Conservation (phyloP, 2,329 filamentous ascomycete species). For the Monosporascus sp. region DNA sequence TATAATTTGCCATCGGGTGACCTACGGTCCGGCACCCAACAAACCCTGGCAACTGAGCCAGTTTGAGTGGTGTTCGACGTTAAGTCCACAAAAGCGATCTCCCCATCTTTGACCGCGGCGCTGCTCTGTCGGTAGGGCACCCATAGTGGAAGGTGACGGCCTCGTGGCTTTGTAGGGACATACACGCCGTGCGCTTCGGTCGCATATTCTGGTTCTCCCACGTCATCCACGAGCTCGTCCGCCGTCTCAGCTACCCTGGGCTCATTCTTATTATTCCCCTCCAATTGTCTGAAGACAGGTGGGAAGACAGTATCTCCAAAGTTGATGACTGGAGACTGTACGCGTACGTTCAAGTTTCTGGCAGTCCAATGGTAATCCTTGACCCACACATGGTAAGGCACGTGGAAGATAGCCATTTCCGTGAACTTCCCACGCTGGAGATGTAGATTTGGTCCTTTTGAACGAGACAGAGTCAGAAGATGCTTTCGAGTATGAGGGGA, state of each 20-base stretch:
- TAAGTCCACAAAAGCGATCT: conserved; percentile 17
- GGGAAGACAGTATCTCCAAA: conserved; percentile 3
- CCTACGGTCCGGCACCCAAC: conserved; percentile 21
- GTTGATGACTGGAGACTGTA: conserved; percentile 18
- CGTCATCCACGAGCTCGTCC: conserved; percentile 11
- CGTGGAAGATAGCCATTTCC: conserved; percentile 3
- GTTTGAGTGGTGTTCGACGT: conserved; percentile 7
- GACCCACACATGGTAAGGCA: conserved; percentile 15
- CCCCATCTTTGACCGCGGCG: conserved; percentile 1
- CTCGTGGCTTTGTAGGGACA: conserved; percentile 4
- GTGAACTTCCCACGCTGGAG: background rate
- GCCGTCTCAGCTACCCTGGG: conserved; percentile 10
- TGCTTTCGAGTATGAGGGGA: no score
- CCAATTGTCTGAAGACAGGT: conserved; percentile 16
- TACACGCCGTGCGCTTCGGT: conserved; percentile 21
- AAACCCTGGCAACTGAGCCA: conserved; percentile 12
- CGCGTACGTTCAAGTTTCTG: conserved; percentile 11
- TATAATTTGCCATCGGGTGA: conserved; percentile 13
- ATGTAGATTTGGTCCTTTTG: no score
- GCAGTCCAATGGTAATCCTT: conserved; percentile 18
- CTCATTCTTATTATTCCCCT: conserved; percentile 14
- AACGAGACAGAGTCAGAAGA: no score
- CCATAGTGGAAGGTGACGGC: conserved; percentile 18
- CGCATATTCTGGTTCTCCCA: conserved; percentile 4
- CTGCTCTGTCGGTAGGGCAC: conserved; percentile 10